Conservation (phyloP, 2,329 filamentous ascomycete species). For the Verticillium alfalfae region DNA sequence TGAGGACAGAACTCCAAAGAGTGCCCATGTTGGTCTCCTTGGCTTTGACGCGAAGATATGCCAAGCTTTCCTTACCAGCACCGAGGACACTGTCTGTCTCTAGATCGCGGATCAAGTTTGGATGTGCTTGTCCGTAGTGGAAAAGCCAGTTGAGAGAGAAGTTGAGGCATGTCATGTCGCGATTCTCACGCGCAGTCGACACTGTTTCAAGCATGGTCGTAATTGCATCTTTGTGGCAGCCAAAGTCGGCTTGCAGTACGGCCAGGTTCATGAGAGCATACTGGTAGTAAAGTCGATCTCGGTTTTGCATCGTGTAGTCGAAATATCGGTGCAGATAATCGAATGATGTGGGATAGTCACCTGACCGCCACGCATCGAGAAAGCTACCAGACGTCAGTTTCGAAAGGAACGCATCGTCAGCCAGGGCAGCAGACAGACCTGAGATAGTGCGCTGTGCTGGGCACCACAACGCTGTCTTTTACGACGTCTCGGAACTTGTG, state of each 20-base stretch:
- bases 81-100: conserved; percentile 70
- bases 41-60: conserved; percentile 79
- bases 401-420: neutral
- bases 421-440: conserved; percentile 34
- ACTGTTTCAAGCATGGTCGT: conserved; percentile 93
- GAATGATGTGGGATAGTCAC: conserved; percentile 84
- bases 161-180: conserved; percentile 87
- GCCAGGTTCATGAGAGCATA: conserved; percentile 92
- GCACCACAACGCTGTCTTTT: conserved; percentile 59
- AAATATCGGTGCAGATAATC: conserved; percentile 93
- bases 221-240: conserved; percentile 84
- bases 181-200: conserved; percentile 87
- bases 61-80: conserved; percentile 73
- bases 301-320: conserved; percentile 87
- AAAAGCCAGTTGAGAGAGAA: conserved; percentile 95
- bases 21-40: conserved; percentile 83
- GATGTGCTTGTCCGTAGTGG: conserved; percentile 84
- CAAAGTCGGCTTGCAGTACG: conserved; percentile 91
- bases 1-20: conserved; percentile 73
- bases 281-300: conserved; percentile 83
- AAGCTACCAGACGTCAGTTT: conserved; percentile 50
- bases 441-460: conserved; percentile 72
- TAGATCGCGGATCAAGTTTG: conserved; percentile 63
- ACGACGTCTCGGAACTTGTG: conserved; percentile 65
- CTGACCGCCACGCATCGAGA: conserved; percentile 85